Conservation (phyloP, 148 eudicot genomes). For the Spergularia marina region DNA sequence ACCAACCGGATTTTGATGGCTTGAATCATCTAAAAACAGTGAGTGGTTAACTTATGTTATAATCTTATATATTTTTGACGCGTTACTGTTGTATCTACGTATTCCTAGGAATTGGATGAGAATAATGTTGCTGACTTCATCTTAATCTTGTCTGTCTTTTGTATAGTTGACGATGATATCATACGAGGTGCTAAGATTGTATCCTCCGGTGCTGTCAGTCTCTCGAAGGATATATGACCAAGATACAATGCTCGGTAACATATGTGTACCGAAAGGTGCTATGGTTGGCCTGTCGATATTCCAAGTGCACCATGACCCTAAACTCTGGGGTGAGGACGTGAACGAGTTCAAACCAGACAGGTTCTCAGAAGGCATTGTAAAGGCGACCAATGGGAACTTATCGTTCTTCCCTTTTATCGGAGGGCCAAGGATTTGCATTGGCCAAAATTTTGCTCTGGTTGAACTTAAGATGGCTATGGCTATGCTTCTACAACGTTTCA, state of each 20-base stretch:
- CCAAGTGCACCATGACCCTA: slow-evolving; percentile 33
- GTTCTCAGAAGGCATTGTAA: slow-evolving; percentile 48
- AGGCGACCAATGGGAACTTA: slow-evolving; percentile 37
- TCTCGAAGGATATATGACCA: slow-evolving; percentile 11
- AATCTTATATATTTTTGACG: no score
- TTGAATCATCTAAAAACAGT: slow-evolving; percentile 33
- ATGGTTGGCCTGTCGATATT: slow-evolving; percentile 31
- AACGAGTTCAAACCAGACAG: slow-evolving; percentile 53
- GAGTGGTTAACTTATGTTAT: slow-evolving; percentile 1
- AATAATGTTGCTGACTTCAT: neutral
- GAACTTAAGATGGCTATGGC: slow-evolving; percentile 50
- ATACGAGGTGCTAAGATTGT: slow-evolving; percentile 49
- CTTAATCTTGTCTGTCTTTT: neutral
- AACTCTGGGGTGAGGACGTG: slow-evolving; percentile 60
- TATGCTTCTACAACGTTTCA: slow-evolving; percentile 44
- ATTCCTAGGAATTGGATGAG: neutral
- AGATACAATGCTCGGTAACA: slow-evolving; percentile 36
- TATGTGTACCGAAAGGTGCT: slow-evolving; percentile 35
- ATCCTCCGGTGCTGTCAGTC: slow-evolving; percentile 28
- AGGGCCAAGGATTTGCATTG: slow-evolving; percentile 58
- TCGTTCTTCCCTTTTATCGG: slow-evolving; percentile 50
- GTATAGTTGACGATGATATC: slow-evolving; percentile 52
- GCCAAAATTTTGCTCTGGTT: slow-evolving; percentile 43
- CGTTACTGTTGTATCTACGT: neutral
- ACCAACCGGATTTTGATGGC: slow-evolving; percentile 34